Evolutionary conservation across 2,329 filamentous ascomycete genomes (phyloP).

Genomic region (Nigrograna mackinnonii): DNA sequence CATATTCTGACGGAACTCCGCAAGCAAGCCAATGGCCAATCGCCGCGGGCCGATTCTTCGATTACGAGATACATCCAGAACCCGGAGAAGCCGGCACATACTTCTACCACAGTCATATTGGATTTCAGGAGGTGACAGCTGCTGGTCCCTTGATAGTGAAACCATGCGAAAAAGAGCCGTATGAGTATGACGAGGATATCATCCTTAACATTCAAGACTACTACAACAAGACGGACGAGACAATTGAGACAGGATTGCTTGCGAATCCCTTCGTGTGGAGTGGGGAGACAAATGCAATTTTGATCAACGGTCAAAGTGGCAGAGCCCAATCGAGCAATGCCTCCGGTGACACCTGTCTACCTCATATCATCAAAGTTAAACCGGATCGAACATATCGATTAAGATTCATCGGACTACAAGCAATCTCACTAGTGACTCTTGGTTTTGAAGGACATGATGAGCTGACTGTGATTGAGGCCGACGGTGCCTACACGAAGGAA

Average conservation of each 20-base stretch:
- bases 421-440: slow-evolving; percentile 58
- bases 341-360: slow-evolving; percentile 43
- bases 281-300: slow-evolving; percentile 60
- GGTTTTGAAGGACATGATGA: slow-evolving; percentile 61
- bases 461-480: slow-evolving; percentile 64
- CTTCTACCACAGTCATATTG: slow-evolving; percentile 71
- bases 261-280: slow-evolving; percentile 59
- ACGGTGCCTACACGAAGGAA: slow-evolving; percentile 57
- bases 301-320: slow-evolving; percentile 60
- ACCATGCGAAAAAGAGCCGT: slow-evolving; percentile 52
- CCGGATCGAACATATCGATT: slow-evolving; percentile 65
- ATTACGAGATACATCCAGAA: slow-evolving; percentile 65
- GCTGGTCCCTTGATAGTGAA: slow-evolving; percentile 64
- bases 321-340: slow-evolving; percentile 44
- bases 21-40: slow-evolving; percentile 68
- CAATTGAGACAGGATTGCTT: slow-evolving; percentile 55
- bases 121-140: slow-evolving; percentile 63
- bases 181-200: slow-evolving; percentile 65
- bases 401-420: slow-evolving; percentile 61
- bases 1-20: slow-evolving; percentile 67
- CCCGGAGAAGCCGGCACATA: slow-evolving; percentile 63
- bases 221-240: slow-evolving; percentile 57
- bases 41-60: slow-evolving; percentile 63
- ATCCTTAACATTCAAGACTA: slow-evolving; percentile 61
- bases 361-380: slow-evolving; percentile 61